These are phyloP conservation scores for Salix dunnii DNA, from an alignment of 345 rosid species.

Conservation along the genomic window DNA sequence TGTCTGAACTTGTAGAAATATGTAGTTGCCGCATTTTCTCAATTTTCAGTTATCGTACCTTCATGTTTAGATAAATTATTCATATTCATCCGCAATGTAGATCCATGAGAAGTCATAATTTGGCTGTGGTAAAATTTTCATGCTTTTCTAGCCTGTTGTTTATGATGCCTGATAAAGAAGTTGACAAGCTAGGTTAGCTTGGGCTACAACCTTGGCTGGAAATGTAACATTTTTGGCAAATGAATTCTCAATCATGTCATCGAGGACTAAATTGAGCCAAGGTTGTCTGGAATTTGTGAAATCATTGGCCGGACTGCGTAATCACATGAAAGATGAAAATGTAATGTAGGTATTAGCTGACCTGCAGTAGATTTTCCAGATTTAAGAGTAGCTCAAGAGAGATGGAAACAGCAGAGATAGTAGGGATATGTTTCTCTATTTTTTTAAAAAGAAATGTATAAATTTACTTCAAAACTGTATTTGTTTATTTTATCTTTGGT, in stretches of 20 bases:
- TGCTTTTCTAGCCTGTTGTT: not conserved
- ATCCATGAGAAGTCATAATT: not conserved
- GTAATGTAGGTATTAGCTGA: too few species aligned
- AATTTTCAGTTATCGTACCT: not conserved
- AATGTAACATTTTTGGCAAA: not conserved
- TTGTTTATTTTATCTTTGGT: too few species aligned
- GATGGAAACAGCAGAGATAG: too few species aligned
- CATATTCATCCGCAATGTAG: conserved; percentile 15
- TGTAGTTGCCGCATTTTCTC: conserved; percentile 9
- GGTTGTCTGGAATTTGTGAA: too few species aligned
- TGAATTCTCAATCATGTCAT: not conserved
- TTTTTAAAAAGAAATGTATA: too few species aligned
- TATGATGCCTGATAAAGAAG: not conserved
- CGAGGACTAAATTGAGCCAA: too few species aligned
- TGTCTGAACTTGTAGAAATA: conserved; percentile 40
- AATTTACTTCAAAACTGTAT: too few species aligned
- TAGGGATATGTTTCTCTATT: too few species aligned
- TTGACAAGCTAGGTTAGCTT: not conserved
- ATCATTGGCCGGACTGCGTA: too few species aligned
- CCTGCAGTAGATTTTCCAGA: not conserved
- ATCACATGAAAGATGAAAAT: too few species aligned
- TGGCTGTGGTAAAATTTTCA: not conserved
- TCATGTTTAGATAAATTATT: conserved; percentile 18
- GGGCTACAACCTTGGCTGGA: not conserved
- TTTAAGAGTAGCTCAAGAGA: too few species aligned